Evolutionary conservation across 2,329 filamentous ascomycete species (phyloP).

Genomic region (Stagonosporopsis vannaccii): DNA sequence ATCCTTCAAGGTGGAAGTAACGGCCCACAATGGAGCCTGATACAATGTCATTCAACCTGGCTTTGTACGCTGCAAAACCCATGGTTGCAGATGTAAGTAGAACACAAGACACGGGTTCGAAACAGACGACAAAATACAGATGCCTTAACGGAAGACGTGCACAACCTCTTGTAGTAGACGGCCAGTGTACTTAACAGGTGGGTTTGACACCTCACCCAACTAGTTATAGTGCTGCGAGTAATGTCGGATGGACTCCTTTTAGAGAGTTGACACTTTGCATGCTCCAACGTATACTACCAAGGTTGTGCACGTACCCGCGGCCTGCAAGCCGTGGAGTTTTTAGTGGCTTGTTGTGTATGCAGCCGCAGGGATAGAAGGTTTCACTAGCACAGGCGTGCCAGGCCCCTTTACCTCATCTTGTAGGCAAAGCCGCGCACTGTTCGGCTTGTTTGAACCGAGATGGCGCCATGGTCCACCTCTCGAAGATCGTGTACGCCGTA

Average conservation of each 20-base stretch:
- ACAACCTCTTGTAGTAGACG: constrained; percentile 9
- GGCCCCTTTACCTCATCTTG: constrained; percentile 15
- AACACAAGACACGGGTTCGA: not conserved
- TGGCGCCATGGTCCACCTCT: constrained; percentile 4
- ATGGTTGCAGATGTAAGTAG: constrained; percentile 7
- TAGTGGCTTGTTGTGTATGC: constrained; percentile 20
- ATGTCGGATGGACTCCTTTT: constrained; percentile 17
- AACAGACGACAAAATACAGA: constrained; percentile 1
- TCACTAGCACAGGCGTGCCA: constrained; percentile 17
- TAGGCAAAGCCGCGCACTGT: constrained; percentile 5
- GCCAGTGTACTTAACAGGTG: constrained; percentile 16
- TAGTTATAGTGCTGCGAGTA: constrained; percentile 18
- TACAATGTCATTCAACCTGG: constrained; percentile 41
- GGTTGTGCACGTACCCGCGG: constrained; percentile 16
- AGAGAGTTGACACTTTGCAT: constrained; percentile 16
- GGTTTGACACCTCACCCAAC: constrained; percentile 17
- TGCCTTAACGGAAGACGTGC: constrained; percentile 14
- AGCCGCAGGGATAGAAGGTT: constrained; percentile 16
- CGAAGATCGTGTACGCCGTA: constrained; percentile 12
- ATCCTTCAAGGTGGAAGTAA: constrained; percentile 79
- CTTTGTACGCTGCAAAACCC: constrained; percentile 20
- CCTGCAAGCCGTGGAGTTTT: constrained; percentile 10
- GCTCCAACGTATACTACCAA: constrained; percentile 8
- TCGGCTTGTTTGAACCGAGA: constrained; percentile 14
- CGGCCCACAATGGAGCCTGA: constrained; percentile 44